Evolutionary conservation across 352 stramenopile species (phyloP).

Genomic region (Aphanomyces stellatus): DNA sequence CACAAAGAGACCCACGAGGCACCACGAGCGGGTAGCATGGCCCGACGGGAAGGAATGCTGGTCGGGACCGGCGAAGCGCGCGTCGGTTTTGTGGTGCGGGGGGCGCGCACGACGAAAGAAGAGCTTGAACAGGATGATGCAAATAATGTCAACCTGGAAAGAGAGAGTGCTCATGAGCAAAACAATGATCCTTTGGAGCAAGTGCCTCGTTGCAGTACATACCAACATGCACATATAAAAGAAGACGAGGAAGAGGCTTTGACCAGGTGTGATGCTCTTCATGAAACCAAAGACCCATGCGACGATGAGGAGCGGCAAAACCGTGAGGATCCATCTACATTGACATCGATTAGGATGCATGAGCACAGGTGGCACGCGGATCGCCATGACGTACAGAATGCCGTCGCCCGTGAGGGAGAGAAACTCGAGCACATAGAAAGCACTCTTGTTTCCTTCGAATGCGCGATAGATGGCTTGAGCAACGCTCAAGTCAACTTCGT

Average conservation of each 20-base stretch:
- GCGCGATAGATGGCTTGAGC: background rate
- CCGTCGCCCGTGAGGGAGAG: slow-evolving; percentile 75
- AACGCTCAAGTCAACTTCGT: slow-evolving; percentile 55
- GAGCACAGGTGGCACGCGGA: background rate
- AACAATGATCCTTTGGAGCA: background rate
- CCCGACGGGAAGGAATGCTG: slow-evolving; percentile 81
- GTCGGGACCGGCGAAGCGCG: slow-evolving; percentile 68
- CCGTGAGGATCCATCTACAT: slow-evolving; percentile 46
- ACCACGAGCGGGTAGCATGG: slow-evolving; percentile 67
- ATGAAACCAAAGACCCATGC: slow-evolving; percentile 32
- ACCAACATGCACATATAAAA: slow-evolving; percentile 55
- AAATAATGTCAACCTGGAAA: slow-evolving; percentile 60
- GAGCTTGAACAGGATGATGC: slow-evolving; percentile 72
- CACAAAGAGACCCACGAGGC: slow-evolving; percentile 54
- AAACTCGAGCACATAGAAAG: slow-evolving; percentile 29
- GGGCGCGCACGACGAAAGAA: slow-evolving; percentile 61
- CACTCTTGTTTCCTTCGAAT: background rate
- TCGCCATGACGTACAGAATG: slow-evolving; percentile 46
- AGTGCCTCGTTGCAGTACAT: background rate
- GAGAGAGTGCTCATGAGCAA: too few species aligned
- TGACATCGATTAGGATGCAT: too few species aligned
- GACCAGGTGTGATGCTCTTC: slow-evolving; percentile 24
- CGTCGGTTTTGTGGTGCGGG: slow-evolving; percentile 58
- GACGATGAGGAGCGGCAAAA: slow-evolving; percentile 36
- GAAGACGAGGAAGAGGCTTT: slow-evolving; percentile 28